A percentile compares a stretch with the other conserved stretches of the same genome.
phyloP scores from a whole-genome alignment of 257 asterid species.

The Cynanchum wilfordii region DNA sequence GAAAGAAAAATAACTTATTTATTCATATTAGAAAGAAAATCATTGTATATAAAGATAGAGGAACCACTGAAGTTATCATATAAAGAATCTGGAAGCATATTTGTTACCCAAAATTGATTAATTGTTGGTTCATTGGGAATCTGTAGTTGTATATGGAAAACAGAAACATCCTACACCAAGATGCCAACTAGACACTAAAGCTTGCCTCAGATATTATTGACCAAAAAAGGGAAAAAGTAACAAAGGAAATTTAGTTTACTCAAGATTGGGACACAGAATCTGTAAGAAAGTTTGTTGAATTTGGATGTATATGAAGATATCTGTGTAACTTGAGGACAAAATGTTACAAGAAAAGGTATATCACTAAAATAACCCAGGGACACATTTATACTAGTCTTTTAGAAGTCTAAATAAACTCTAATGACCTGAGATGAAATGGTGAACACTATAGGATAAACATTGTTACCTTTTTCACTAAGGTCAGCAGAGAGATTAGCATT shows the following conservation, averaged over 20 bases:
- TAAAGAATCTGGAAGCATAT: neutral
- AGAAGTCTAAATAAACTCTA: neutral
- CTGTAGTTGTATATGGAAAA: neutral
- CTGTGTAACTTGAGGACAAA: neutral
- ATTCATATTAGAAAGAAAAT: neutral
- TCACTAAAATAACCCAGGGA: neutral
- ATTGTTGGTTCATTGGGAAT: neutral
- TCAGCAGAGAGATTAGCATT: slow-evolving; percentile 41
- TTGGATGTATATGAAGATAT: neutral
- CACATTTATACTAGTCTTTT: neutral
- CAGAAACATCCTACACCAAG: neutral
- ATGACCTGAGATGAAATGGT: neutral
- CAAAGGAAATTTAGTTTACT: neutral
- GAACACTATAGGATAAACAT: slow-evolving; percentile 11
- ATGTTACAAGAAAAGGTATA: neutral
- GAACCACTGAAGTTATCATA: neutral
- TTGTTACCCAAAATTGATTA: neutral
- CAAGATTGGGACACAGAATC: neutral
- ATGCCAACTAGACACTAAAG: neutral
- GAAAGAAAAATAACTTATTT: neutral
- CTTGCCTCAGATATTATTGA: neutral
- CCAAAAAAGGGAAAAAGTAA: neutral
- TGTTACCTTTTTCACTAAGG: slow-evolving; percentile 47
- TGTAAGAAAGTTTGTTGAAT: neutral
- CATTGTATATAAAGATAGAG: neutral